Evolutionary conservation across 371 early-diverging fungal genomes (phyloP).

Genomic region (Caulochytrium protostelioides): DNA sequence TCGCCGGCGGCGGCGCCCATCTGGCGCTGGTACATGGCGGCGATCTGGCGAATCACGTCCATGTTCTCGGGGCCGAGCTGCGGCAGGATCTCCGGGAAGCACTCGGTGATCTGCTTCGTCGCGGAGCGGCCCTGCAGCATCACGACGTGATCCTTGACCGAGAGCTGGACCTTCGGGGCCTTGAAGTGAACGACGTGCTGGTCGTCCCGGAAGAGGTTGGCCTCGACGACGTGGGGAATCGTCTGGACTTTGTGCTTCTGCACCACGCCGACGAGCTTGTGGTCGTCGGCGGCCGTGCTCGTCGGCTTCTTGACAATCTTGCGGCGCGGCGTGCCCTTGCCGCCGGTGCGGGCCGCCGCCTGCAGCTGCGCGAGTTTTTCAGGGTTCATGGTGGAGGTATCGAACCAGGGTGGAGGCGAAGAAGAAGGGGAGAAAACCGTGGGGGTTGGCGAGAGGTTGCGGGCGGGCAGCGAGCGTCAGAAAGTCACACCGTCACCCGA

Average conservation of each 20-base stretch:
- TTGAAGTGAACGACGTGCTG: constrained; percentile 83
- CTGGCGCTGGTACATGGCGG: constrained; percentile 71
- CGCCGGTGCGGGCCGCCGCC: constrained; percentile 72
- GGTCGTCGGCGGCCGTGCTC: constrained; percentile 56
- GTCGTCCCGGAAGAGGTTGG: constrained; percentile 94
- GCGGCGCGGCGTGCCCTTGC: constrained; percentile 82
- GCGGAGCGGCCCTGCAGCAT: constrained; percentile 67
- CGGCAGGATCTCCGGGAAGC: constrained; percentile 79
- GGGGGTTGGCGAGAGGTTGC: too few species aligned
- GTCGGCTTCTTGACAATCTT: too few species aligned
- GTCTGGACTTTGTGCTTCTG: constrained; percentile 73
- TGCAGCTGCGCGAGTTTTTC: constrained; percentile 90
- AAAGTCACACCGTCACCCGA: too few species aligned
- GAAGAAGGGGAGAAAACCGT: too few species aligned
- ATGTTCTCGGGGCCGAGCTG: constrained; percentile 89
- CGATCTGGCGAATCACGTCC: constrained; percentile 62
- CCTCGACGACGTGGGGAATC: constrained; percentile 75
- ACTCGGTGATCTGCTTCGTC: constrained; percentile 75
- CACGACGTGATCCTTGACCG: constrained; percentile 70
- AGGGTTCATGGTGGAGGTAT: constrained; percentile 48
- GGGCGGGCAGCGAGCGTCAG: too few species aligned
- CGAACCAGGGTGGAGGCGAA: too few species aligned
- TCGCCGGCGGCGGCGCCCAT: too few species aligned
- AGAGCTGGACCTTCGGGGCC: constrained; percentile 71
- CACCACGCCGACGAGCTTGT: constrained; percentile 62